Conservation (phyloP, 805 yeast genomes). For the Saccharomycopsis sp. region DNA sequence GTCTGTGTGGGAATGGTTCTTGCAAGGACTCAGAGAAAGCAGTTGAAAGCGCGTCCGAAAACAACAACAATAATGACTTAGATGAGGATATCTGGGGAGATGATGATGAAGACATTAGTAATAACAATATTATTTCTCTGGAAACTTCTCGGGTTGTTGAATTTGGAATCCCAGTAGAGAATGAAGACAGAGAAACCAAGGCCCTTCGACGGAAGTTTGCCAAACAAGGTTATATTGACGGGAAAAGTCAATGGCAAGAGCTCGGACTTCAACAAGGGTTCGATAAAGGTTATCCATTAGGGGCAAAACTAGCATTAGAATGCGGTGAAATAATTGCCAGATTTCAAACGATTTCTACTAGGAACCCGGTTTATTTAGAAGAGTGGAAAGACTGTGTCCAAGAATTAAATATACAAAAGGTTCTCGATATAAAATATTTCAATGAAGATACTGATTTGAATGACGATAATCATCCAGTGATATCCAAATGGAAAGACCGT, state of each 20-base stretch:
- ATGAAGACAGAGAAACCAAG: no score
- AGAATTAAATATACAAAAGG: conserved; percentile 4
- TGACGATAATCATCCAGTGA: conserved; percentile 3
- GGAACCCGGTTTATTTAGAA: background rate
- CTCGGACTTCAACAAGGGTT: conserved; percentile 15
- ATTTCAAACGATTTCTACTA: conserved; percentile 1
- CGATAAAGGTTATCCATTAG: conserved; percentile 16
- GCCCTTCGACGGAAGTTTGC: conserved; percentile 11
- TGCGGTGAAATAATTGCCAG: conserved; percentile 10
- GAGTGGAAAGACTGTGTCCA: background rate
- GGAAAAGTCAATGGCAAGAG: conserved; percentile 17
- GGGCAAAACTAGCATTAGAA: conserved; percentile 10
- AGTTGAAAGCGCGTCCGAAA: no score
- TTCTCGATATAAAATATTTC: conserved; percentile 7
- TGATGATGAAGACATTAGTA: background rate
- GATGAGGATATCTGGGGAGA: background rate
- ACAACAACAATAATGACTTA: background rate
- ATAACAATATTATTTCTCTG: no score
- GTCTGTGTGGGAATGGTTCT: background rate
- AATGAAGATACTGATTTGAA: conserved; percentile 5
- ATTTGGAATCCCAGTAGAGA: no score
- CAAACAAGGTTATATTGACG: conserved; percentile 18
- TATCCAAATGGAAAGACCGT: conserved; percentile 5
- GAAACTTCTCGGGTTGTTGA: no score
- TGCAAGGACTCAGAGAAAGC: no score